A percentile compares a stretch with the other conserved stretches of the same genome.
Conservation (phyloP, 2,329 filamentous ascomycete genomes). For the Cladophialophora yegresii region DNA sequence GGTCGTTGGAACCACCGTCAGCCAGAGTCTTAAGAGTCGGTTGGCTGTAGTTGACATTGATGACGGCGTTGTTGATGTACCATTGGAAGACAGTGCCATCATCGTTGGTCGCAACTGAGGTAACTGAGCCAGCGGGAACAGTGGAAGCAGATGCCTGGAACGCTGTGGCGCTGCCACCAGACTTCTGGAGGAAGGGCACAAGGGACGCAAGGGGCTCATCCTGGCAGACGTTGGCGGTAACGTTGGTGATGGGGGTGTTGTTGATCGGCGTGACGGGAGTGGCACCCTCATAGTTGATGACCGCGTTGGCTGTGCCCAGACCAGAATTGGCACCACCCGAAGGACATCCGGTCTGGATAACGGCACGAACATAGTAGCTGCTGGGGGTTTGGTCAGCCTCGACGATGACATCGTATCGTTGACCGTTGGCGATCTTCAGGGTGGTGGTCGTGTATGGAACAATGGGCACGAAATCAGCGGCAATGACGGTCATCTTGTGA, state of each 20-base stretch:
- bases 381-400: constrained; percentile 30
- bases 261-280: constrained; percentile 29
- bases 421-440: constrained; percentile 45
- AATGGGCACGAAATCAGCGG: constrained; percentile 35
- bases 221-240: constrained; percentile 34
- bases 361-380: constrained; percentile 34
- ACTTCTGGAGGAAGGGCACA: constrained; percentile 36
- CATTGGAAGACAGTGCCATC: constrained; percentile 40
- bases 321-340: constrained; percentile 32
- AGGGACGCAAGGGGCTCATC: constrained; percentile 38
- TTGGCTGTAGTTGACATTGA: constrained; percentile 40
- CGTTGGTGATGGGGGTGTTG: constrained; percentile 28
- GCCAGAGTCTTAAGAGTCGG: constrained; percentile 38
- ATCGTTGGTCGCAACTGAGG: constrained; percentile 33
- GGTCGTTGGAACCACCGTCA: constrained; percentile 13
- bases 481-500: constrained; percentile 57
- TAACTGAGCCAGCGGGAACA: constrained; percentile 33
- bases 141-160: constrained; percentile 37
- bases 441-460: constrained; percentile 43
- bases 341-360: constrained; percentile 33
- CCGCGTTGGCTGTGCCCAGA: constrained; percentile 34
- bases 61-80: constrained; percentile 42
- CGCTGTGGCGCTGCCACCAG: constrained; percentile 32
- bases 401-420: constrained; percentile 45
- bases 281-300: constrained; percentile 37